Conservation (phyloP, 1,284 basidiomycete genomes). For the Trametes versicolor region DNA sequence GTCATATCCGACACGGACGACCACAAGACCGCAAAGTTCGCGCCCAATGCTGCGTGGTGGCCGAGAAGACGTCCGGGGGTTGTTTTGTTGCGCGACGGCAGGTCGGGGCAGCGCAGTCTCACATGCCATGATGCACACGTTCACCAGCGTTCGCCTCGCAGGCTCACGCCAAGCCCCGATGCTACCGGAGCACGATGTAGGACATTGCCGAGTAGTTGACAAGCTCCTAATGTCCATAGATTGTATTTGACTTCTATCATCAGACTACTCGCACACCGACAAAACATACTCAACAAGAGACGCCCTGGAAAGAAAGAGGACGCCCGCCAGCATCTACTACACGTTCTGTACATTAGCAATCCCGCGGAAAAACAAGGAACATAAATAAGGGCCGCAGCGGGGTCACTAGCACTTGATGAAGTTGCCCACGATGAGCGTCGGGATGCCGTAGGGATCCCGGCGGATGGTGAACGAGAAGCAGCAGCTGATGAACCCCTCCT, state of each 20-base stretch:
- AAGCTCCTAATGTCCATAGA: background rate
- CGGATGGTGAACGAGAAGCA: constrained; percentile 97
- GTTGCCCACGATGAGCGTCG: constrained; percentile 92
- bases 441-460: constrained; percentile 90
- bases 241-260: constrained; percentile 6
- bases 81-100: background rate
- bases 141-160: background rate
- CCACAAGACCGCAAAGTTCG: background rate
- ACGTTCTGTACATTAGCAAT: constrained; percentile 16
- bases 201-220: no score
- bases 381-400: background rate
- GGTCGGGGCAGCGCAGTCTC: background rate
- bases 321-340: constrained; percentile 5
- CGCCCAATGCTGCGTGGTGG: constrained; percentile 2
- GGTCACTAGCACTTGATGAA: constrained; percentile 70
- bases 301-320: background rate
- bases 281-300: background rate
- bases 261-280: constrained; percentile 11
- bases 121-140: background rate
- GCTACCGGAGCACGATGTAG: background rate
- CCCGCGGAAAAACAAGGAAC: constrained; percentile 7
- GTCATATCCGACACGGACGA: background rate
- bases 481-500: constrained; percentile 86
- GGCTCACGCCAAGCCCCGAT: constrained; percentile 5
- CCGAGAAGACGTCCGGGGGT: background rate